These are phyloP conservation scores for Chrysoporthe puriensis DNA, from an alignment of 2,329 filamentous ascomycete species.

Conservation along the genomic window DNA sequence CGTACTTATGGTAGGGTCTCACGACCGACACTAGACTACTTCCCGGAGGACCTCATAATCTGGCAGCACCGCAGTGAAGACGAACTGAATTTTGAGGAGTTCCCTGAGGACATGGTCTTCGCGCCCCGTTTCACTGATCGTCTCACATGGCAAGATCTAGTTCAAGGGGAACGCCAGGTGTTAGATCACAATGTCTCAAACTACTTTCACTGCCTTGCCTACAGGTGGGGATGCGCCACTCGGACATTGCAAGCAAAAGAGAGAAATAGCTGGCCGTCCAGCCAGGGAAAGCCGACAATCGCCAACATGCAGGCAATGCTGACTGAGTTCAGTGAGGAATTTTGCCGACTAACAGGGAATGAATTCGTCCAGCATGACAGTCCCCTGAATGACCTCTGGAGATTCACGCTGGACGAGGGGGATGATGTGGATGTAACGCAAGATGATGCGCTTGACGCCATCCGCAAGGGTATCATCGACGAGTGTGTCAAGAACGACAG, in stretches of 20 bases:
- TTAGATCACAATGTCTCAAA: slow-evolving; percentile 6
- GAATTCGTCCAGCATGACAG: neutral
- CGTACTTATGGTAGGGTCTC: slow-evolving; percentile 34
- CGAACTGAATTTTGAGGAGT: neutral
- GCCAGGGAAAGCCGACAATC: neutral
- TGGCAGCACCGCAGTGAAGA: slow-evolving; percentile 29
- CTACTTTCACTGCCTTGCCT: slow-evolving; percentile 25
- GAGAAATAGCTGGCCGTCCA: neutral
- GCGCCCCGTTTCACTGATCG: slow-evolving; percentile 23
- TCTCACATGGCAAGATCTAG: slow-evolving; percentile 19
- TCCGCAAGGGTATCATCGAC: slow-evolving; percentile 46
- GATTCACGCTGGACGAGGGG: slow-evolving; percentile 28
- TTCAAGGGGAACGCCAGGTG: neutral
- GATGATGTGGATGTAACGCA: slow-evolving; percentile 29
- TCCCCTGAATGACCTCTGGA: neutral
- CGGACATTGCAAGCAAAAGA: slow-evolving; percentile 10
- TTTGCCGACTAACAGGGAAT: neutral
- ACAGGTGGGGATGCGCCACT: slow-evolving; percentile 22
- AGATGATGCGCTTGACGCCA: slow-evolving; percentile 33
- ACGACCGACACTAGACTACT: slow-evolving; percentile 35
- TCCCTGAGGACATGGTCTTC: slow-evolving; percentile 13
- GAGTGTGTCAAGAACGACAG: slow-evolving; percentile 49
- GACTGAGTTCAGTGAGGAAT: neutral
- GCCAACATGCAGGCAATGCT: slow-evolving; percentile 2
- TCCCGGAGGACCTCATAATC: slow-evolving; percentile 39